Evolutionary conservation across 257 asterid species (phyloP), one percentile per base, ranked within the genome.

Genomic region (Jacaranda copaia): DNA sequence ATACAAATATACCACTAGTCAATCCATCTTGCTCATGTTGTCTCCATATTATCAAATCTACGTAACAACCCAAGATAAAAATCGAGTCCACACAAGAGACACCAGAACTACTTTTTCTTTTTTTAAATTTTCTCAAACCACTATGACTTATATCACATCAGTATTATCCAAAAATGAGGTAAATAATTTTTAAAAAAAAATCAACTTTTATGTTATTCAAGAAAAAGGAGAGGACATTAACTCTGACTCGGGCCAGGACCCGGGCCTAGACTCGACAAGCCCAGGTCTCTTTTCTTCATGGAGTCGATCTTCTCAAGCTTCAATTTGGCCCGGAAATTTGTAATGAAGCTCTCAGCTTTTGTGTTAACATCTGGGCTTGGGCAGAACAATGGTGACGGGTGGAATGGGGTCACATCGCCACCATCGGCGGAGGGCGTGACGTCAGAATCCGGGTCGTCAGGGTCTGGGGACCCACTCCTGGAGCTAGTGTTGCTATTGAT

Each of bases 301-400:
- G 90, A 85, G 67, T 86, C 82, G 77, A 46, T 70, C 81, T 86
- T 82, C 75, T 86, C 88, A 15, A 83, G 84, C 81, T 84, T 86
- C 85, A 84, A 69, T 63, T 84, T 84, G 65, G 87, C 86, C 83
- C 90, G 84, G 70, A 88, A 88, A 52, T 77, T 93, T 6, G 89
- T 82, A 46, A 93, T 95, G 84, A 95, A 95, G 80, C 86, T 89
- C 75, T 93, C 99, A 5, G 98, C 98, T 78, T 95, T 91, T 6
- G 92, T 77, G 82, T 95, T 63, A 48, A 95, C 98, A 78, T 92
- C 98, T 15, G 98, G 99, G 85, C 98, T 95, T 13, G 91, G 83
- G 56, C 92, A 91, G 84, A 84, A 92, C 85, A 85, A 71, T 66
- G 95, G 89, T 70, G 97, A 81, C 40, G 90, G 79, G 1, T 86